Evolutionary conservation across 495 filamentous ascomycete genomes (phyloP), one percentile per base, ranked within the genome.

Genomic region (Immersiella caudata): DNA sequence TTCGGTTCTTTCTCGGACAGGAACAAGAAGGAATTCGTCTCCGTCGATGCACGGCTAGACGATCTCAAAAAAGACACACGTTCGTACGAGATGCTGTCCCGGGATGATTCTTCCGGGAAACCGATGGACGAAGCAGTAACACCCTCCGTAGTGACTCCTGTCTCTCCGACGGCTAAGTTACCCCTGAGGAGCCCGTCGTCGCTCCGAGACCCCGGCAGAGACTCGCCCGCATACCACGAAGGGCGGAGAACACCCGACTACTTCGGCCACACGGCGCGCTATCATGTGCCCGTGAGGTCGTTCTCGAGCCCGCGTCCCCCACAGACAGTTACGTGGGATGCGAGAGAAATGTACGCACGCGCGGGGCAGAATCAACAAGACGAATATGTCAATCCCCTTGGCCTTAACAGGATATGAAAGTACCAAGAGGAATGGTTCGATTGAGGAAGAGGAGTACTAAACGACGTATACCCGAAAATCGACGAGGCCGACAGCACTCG

Each of bases 51-150:
- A 25, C 85, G 87, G 66, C 78, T 84, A 58, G 68, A 77, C 76
- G 80, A 84, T 74, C 79, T 87, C 71, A 85, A 88, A 64, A 80
- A 83, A 73, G 87, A 91, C 64, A 81, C 83, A 71, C 86, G 87
- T 78, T 87, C 88, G 70, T 96, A 93, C 84, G 92, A 97, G 80
- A 93, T 96, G 89, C 87, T 94, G 63, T 80, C 81, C 71, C 81
- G 82, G 74, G 84, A 84, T 65, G 79, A 83, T 46, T 46, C 40
- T 46, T 46, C 40, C 72, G 80, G 80, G 71, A 79, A 81, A 67
- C 72, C 71, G 59, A 74, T 78, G 73, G 76, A 79, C 74, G 71
- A 76, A 64, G 70, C 72, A 78, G 74, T 70, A 82, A 80, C 69
- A 83, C 83, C 69, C 70, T 76, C 71, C 66, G 69, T 76, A 78